These are phyloP conservation scores for Misopates orontium DNA, from an alignment of 257 asterid genomes.

Conservation along the genomic window DNA sequence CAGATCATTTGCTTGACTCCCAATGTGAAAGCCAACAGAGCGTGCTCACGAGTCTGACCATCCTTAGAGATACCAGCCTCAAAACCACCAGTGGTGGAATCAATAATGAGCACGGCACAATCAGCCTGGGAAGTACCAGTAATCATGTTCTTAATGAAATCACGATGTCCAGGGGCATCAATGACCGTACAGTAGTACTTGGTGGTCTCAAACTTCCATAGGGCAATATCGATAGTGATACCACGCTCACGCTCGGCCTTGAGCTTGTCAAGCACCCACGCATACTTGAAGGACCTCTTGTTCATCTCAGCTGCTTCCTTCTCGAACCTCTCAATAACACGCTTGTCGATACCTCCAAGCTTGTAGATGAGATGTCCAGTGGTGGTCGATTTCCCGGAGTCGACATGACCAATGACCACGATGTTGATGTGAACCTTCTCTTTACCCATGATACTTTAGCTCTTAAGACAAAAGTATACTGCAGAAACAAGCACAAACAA, in stretches of 20 bases:
- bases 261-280: constrained; percentile 89
- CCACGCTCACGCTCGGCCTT: constrained; percentile 94
- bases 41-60: constrained; percentile 90
- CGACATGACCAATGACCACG: constrained; percentile 58
- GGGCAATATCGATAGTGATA: constrained; percentile 79
- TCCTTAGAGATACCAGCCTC: constrained; percentile 91
- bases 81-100: constrained; percentile 83
- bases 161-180: constrained; percentile 92
- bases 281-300: constrained; percentile 73
- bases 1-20: constrained; percentile 85
- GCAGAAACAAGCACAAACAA: background rate
- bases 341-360: constrained; percentile 61
- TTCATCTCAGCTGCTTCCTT: constrained; percentile 88
- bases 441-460: constrained; percentile 37
- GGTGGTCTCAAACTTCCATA: constrained; percentile 91
- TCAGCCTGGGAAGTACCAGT: constrained; percentile 88
- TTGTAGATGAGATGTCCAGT: constrained; percentile 58
- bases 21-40: constrained; percentile 75
- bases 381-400: constrained; percentile 56
- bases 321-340: constrained; percentile 60
- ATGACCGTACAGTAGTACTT: constrained; percentile 87
- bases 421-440: constrained; percentile 51
- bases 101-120: constrained; percentile 81
- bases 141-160: constrained; percentile 68
- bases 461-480: background rate